Base-by-base conservation (phyloP, 2,329 filamentous ascomycete genomes). In the Phialophora chinensis region DNA sequence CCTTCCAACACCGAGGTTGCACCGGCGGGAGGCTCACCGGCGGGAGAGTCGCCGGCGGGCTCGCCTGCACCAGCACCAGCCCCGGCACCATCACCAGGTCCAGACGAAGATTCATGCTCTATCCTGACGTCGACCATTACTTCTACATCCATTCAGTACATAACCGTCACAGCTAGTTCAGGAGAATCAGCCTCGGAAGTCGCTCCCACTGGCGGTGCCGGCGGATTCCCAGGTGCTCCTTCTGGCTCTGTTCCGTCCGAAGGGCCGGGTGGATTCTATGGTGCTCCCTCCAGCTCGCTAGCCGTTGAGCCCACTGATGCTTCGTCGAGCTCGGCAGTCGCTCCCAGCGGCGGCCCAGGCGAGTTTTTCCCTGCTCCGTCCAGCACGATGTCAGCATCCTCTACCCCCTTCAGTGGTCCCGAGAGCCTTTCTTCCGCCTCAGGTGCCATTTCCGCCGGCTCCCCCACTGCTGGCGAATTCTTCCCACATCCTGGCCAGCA, bases 161-260 rank as follows among this genome's bases (percentile, higher is more conserved):
- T 75, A 55, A 75, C 74, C 14, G 72, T 74, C 59, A 75, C 73
- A 17, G 70, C 74, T 53, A 58, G 44, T 60, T 59, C 55, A 20
- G 65, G 27, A 38, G 61, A 61, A 11, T 60, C 67, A 14, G 57
- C 49, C 17, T 29, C 44, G 27, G 42, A 59, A 23, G 50, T 60
- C 55, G 54, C 29, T 35, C n/a, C 56, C 6, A 50, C 59, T 38
- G 57, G 31, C 6, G 55, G 27, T 50, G 44, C 58, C 4, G 58
- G 58, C 4, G 44, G 31, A 7, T 49, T 49, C 42, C 25, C 27
- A 17, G 42, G 55, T 10, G 35, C 23, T 35, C 23, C 65, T 4
- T 62, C 71, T 20, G 58, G 59, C 31, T 54, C 60, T 7, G 44
- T 11, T 20, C 29, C 44, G 10, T 29, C 35, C 29, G 56, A 47